phyloP scores from a whole-genome alignment of 1,284 basidiomycete species.

The Ganoderma multipileum region DNA sequence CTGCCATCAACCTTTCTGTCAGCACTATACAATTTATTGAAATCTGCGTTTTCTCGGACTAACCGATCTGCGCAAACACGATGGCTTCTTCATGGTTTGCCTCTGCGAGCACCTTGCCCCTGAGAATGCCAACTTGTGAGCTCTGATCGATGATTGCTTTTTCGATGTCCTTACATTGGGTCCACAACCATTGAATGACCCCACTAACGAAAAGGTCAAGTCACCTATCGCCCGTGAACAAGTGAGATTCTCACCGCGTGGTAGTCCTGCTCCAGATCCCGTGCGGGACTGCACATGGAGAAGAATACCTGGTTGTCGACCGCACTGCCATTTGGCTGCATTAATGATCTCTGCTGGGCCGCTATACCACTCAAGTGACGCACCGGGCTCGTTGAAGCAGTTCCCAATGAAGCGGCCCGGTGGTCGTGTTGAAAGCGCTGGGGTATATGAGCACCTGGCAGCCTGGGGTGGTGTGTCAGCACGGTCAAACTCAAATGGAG shows the following conservation, averaged over 20 bases:
- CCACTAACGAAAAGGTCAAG: slow-evolving; percentile 58
- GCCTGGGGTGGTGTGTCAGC: slow-evolving; percentile 52
- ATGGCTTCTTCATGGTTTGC: slow-evolving; percentile 85
- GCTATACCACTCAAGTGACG: slow-evolving; percentile 19
- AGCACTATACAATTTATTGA: slow-evolving; percentile 12
- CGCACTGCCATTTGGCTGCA: slow-evolving; percentile 59
- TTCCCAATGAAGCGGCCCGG: slow-evolving; percentile 97
- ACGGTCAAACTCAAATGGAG: not conserved
- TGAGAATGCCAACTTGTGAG: slow-evolving; percentile 39
- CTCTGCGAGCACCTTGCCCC: slow-evolving; percentile 84
- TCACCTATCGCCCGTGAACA: not conserved
- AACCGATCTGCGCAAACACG: slow-evolving; percentile 83
- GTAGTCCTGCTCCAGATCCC: slow-evolving; percentile 82
- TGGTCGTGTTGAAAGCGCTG: slow-evolving; percentile 89
- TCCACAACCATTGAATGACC: slow-evolving; percentile 91
- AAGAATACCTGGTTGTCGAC: slow-evolving; percentile 97
- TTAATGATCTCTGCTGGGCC: not conserved
- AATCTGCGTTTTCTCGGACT: slow-evolving; percentile 35
- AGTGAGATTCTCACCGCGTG: slow-evolving; percentile 72
- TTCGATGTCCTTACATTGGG: slow-evolving; percentile 70
- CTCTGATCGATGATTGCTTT: too few relatives aligned
- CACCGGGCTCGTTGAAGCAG: slow-evolving; percentile 88
- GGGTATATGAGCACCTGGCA: slow-evolving; percentile 94
- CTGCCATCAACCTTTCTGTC: slow-evolving; percentile 48
- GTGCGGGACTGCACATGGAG: slow-evolving; percentile 94